Conservation (phyloP, 768 basidiomycete species). For the Leccinum arenicola region DNA sequence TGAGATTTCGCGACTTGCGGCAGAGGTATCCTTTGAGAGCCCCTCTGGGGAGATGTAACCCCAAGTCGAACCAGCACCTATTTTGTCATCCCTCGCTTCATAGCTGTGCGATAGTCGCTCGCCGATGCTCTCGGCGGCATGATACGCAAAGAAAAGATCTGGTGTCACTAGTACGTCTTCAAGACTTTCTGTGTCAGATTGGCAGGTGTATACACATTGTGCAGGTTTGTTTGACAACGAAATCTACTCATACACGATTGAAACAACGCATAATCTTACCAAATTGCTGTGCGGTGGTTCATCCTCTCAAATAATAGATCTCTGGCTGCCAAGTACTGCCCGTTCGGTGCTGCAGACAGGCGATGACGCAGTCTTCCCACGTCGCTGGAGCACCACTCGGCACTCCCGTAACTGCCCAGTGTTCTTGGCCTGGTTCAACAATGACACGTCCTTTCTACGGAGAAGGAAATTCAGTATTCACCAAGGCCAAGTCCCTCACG, state of each 20-base stretch:
- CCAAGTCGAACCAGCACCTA: background rate
- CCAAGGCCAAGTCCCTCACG: background rate
- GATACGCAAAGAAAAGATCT: background rate
- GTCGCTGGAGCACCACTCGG: constrained; percentile 17
- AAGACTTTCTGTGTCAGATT: constrained; percentile 1
- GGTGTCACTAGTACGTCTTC: constrained; percentile 2
- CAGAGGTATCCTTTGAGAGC: constrained; percentile 59
- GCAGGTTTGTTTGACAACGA: constrained; percentile 14
- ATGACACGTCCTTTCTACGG: constrained; percentile 25
- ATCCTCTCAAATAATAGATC: constrained; percentile 32
- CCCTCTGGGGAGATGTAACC: constrained; percentile 2
- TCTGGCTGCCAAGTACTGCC: constrained; percentile 46
- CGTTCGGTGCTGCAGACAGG: constrained; percentile 36
- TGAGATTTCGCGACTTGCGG: constrained; percentile 76
- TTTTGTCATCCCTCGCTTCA: background rate
- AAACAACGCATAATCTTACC: constrained; percentile 5
- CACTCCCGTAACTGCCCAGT: constrained; percentile 34
- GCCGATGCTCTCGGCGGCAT: background rate
- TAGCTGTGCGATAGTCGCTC: background rate
- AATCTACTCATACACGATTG: constrained; percentile 8
- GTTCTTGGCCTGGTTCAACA: constrained; percentile 37
- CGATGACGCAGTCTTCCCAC: constrained; percentile 37
- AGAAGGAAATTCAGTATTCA: background rate
- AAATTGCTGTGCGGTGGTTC: background rate
- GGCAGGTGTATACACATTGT: constrained; percentile 3